A percentile compares a stretch with the other conserved stretches of the same genome.
Evolutionary conservation across 2,329 filamentous ascomycete genomes (phyloP).

Genomic region (Aureobasidium sp.): DNA sequence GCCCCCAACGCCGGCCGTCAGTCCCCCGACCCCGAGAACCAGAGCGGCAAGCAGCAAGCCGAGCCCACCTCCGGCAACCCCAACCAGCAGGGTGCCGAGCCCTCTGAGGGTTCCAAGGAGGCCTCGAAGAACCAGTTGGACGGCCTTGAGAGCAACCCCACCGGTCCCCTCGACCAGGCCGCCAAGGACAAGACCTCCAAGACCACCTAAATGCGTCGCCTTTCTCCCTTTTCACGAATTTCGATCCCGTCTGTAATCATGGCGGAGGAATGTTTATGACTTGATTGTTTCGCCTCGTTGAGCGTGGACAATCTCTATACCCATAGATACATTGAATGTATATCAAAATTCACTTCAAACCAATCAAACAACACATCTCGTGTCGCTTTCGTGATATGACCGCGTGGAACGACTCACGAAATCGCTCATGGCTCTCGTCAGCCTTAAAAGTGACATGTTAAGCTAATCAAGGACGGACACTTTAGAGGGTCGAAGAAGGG

Average conservation of each 20-base stretch:
- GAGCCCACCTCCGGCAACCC: constrained; percentile 51
- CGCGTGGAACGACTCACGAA: background rate
- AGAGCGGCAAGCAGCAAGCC: constrained; percentile 55
- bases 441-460: too few species aligned
- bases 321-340: constrained; percentile 4
- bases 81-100: constrained; percentile 40
- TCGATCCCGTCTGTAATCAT: background rate
- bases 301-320: background rate
- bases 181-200: constrained; percentile 55
- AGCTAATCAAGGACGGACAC: too few species aligned
- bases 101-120: constrained; percentile 37
- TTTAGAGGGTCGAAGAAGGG: too few species aligned
- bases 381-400: background rate
- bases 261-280: constrained; percentile 10
- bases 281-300: background rate
- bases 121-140: constrained; percentile 43
- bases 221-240: background rate
- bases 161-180: constrained; percentile 52
- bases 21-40: constrained; percentile 65
- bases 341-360: background rate
- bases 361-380: background rate
- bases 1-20: constrained; percentile 58
- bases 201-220: constrained; percentile 14
- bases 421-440: too few species aligned
- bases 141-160: constrained; percentile 57